Conservation (phyloP, 169 alveolate genomes). For the Theileria sp. region DNA sequence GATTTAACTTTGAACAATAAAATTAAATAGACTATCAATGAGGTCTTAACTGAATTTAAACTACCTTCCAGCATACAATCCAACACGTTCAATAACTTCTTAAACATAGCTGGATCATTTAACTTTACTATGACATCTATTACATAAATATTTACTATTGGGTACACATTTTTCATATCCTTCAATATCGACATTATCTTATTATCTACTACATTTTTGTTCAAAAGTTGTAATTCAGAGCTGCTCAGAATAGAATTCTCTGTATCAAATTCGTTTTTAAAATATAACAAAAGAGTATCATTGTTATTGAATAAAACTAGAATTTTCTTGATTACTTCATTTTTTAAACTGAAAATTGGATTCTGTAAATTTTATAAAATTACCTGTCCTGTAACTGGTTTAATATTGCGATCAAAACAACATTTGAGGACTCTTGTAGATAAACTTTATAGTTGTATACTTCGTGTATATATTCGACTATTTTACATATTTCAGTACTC, state of each 20-base stretch:
- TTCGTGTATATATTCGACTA: constrained; percentile 35
- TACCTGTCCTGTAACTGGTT: background rate
- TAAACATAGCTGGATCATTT: constrained; percentile 18
- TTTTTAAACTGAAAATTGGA: background rate
- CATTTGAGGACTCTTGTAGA: constrained; percentile 49
- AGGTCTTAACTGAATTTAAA: constrained; percentile 34
- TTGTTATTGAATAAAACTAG: background rate
- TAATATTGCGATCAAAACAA: constrained; percentile 29
- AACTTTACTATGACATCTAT: background rate
- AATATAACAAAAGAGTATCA: background rate
- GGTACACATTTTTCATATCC: constrained; percentile 5
- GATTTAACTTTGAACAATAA: constrained; percentile 20
- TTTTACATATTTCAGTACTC: background rate
- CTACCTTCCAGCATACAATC: constrained; percentile 17
- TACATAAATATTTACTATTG: background rate
- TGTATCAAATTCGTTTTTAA: background rate
- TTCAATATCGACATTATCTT: background rate
- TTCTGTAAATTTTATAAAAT: no score
- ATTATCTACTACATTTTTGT: background rate
- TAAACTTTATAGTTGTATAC: constrained; percentile 46
- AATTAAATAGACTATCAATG: constrained; percentile 16
- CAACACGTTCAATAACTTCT: constrained; percentile 30
- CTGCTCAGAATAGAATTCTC: background rate
- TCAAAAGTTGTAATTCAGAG: background rate
- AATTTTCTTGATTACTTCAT: background rate